Evolutionary conservation across 441 rosid genomes (phyloP).

Genomic region (Cnidoscolus chayamansa): DNA sequence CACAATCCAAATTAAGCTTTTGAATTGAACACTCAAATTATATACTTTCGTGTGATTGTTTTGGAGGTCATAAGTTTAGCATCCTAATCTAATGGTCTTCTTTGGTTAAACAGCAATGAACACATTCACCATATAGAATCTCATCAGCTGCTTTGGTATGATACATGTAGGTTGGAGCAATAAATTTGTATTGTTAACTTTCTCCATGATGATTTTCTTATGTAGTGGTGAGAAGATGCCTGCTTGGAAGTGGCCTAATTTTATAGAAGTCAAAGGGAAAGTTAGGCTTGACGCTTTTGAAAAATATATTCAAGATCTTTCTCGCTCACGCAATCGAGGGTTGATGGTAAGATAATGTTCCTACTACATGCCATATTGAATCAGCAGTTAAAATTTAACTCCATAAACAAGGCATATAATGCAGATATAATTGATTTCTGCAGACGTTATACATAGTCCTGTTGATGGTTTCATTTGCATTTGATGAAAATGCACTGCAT

Average conservation of each 20-base stretch:
- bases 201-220: conserved; percentile 18
- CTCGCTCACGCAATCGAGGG: conserved; percentile 36
- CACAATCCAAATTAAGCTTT: no score
- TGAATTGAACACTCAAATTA: no score
- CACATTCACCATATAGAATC: not conserved
- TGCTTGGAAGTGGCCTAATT: conserved; percentile 30
- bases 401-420: not conserved
- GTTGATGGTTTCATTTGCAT: not conserved
- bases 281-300: conserved; percentile 39
- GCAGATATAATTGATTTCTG: not conserved
- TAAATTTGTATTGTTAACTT: conserved; percentile 10
- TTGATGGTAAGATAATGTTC: conserved; percentile 33
- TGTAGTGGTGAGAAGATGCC: conserved; percentile 42
- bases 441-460: not conserved
- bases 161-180: not conserved
- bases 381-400: conserved; percentile 11
- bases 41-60: not conserved
- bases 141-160: conserved; percentile 1
- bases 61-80: conserved; percentile 4
- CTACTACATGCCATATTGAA: conserved; percentile 10
- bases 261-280: conserved; percentile 40
- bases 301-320: conserved; percentile 39
- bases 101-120: not conserved
- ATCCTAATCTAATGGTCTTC: not conserved
- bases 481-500: not conserved